Percentiles rank a stretch among this genome's conserved stretches.
Evolutionary conservation across 2,329 filamentous ascomycete genomes (phyloP).

Genomic region (Sarocladium strictum): DNA sequence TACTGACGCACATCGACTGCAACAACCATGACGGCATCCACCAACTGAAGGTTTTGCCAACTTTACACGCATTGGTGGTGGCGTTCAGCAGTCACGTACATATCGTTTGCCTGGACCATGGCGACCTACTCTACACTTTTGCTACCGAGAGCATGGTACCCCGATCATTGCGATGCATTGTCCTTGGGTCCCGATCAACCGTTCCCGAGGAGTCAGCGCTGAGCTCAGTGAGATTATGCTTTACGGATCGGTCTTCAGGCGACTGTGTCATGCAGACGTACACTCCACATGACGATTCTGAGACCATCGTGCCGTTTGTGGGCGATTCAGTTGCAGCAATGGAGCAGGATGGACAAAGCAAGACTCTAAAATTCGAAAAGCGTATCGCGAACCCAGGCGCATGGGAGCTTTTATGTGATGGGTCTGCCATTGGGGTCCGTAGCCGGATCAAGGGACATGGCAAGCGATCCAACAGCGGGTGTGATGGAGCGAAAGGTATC

Average conservation of each 20-base stretch:
- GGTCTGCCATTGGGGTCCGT: slow-evolving; percentile 59
- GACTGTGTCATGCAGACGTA: slow-evolving; percentile 63
- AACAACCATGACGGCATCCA: slow-evolving; percentile 41
- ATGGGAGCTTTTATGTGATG: slow-evolving; percentile 58
- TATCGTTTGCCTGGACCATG: slow-evolving; percentile 40
- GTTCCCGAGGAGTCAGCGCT: slow-evolving; percentile 37
- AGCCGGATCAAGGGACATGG: slow-evolving; percentile 26
- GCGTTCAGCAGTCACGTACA: slow-evolving; percentile 54
- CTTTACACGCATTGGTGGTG: slow-evolving; percentile 54
- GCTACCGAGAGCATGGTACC: slow-evolving; percentile 50
- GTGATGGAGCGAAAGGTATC: slow-evolving; percentile 13
- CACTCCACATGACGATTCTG: slow-evolving; percentile 44
- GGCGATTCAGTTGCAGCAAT: slow-evolving; percentile 26
- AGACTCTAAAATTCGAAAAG: slow-evolving; percentile 44
- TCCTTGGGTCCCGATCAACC: background rate
- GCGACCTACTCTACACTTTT: slow-evolving; percentile 54
- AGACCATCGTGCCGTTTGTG: slow-evolving; percentile 49
- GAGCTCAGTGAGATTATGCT: slow-evolving; percentile 58
- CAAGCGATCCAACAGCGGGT: slow-evolving; percentile 12
- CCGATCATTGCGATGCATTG: slow-evolving; percentile 48
- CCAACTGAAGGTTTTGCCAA: slow-evolving; percentile 53
- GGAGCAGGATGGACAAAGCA: slow-evolving; percentile 44
- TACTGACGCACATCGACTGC: slow-evolving; percentile 11
- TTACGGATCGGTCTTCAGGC: slow-evolving; percentile 51
- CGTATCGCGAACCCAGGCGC: slow-evolving; percentile 55